Base-by-base conservation (phyloP, 305 asterid species). In the Fraxinus xanthoxyloides region DNA sequence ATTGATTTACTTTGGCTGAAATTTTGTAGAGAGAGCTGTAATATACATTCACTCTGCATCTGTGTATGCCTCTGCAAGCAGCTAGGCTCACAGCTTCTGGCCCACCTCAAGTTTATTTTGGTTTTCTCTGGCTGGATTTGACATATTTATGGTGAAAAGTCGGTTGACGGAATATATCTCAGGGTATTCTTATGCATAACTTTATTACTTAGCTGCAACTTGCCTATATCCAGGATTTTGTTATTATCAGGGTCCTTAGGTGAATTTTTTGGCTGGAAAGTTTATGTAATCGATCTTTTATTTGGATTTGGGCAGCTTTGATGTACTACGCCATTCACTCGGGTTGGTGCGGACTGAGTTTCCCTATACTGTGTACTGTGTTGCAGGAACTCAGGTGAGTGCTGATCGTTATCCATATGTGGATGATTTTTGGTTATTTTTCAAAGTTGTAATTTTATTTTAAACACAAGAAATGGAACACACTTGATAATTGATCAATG, bases 341-440 rank as follows among this genome's bases (percentile, higher is more conserved):
- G 97, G 98, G 63, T 78, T 95, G 88, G 92, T 93, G 76, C 96
- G 99, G 72, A 89, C 97, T 0, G 97, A 95, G 82, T 95, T 95
- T 82, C 97, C 99, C 5, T 98, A 95, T 82, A 90, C 97, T 0
- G 87, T 90, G 6, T 94, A 91, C 76, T 91, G 97, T 12, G 86
- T 94, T 59, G 93, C 98, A 7, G 99, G 99, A 80, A 93, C 98
- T 17, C 99, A 95, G 91, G 99, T 93, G 74, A 88, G 83, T 74
- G 31, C 78, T 63, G 61, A 72, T 65, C 12, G 21, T 40, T 76
- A 6, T 77, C 31, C 12, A 43, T 63, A 36, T 43, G 56, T 59
- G 21, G 15, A 79, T 82, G 2, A 19, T 63, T 67, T 77, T 3
- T 36, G 34, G 65, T 35, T 61, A 36, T 35, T 10, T 24, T 4